These are phyloP conservation scores for Lasiodiplodia sp. DNA, from an alignment of 2,329 filamentous ascomycete species.

Conservation along the genomic window DNA sequence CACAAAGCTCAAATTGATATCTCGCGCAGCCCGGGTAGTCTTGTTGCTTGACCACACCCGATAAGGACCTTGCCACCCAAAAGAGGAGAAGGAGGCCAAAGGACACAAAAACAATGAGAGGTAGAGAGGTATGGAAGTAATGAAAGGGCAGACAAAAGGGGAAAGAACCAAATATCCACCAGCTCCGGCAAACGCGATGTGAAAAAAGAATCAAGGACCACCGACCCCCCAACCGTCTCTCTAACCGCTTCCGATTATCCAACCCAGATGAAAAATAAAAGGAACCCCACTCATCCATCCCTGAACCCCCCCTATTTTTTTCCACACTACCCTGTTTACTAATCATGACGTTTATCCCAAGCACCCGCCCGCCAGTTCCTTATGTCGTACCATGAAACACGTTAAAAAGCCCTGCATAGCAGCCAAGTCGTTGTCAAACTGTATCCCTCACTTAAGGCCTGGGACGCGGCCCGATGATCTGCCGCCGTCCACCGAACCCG, in stretches of 20 bases:
- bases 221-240: not conserved
- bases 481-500: constrained; percentile 71
- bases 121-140: not conserved
- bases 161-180: not conserved
- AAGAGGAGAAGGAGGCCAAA: not conserved
- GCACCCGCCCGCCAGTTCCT: not conserved
- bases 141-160: not conserved
- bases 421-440: not conserved
- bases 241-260: not conserved
- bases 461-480: constrained; percentile 80
- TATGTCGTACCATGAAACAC: not conserved
- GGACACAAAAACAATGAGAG: not conserved
- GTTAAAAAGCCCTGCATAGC: not conserved
- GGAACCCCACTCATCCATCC: not conserved
- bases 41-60: not conserved
- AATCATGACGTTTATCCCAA: not conserved
- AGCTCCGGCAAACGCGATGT: not conserved
- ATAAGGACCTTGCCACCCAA: not conserved
- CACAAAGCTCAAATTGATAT: constrained; percentile 25
- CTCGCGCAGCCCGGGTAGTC: constrained; percentile 2
- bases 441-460: constrained; percentile 4
- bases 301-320: not conserved
- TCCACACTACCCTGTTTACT: not conserved
- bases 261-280: not conserved
- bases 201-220: not conserved